Evolutionary conservation across 495 filamentous ascomycete species (phyloP).

Genomic region (Penicillium verhagenii): DNA sequence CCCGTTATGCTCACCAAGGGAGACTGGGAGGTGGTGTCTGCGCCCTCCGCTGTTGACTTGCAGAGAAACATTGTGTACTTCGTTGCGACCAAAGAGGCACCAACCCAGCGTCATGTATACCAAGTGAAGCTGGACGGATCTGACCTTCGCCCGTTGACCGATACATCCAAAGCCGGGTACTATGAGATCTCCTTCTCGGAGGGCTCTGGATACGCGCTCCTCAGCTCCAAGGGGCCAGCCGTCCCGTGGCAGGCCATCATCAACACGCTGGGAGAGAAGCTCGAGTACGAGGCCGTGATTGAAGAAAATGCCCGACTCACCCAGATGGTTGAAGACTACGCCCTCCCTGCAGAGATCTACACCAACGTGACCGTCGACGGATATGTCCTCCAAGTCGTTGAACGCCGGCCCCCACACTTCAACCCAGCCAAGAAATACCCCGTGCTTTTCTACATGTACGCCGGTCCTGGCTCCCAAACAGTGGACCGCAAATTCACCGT

Average conservation of each 20-base stretch:
- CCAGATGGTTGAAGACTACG: constrained; percentile 67
- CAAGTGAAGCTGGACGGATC: constrained; percentile 80
- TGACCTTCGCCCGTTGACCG: constrained; percentile 66
- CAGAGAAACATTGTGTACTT: constrained; percentile 86
- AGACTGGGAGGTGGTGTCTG: constrained; percentile 88
- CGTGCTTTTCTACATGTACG: constrained; percentile 91
- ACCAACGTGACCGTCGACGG: constrained; percentile 80
- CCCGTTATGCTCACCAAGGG: constrained; percentile 86
- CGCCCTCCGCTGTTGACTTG: constrained; percentile 86
- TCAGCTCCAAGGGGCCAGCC: constrained; percentile 78
- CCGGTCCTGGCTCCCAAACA: constrained; percentile 83
- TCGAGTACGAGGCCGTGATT: constrained; percentile 62
- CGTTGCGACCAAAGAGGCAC: constrained; percentile 78
- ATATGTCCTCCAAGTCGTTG: constrained; percentile 77
- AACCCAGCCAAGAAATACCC: constrained; percentile 83
- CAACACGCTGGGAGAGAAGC: constrained; percentile 69
- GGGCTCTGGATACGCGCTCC: constrained; percentile 73
- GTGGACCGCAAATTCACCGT: constrained; percentile 80
- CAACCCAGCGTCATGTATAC: constrained; percentile 89
- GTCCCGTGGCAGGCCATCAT: constrained; percentile 93
- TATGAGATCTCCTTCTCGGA: constrained; percentile 85
- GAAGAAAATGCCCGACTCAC: constrained; percentile 74
- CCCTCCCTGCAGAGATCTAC: constrained; percentile 83
- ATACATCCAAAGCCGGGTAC: constrained; percentile 76
- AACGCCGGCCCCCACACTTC: constrained; percentile 89